Evolutionary conservation across 1,284 basidiomycete genomes (phyloP).

Genomic region (Lentinula novae-zelandiae): DNA sequence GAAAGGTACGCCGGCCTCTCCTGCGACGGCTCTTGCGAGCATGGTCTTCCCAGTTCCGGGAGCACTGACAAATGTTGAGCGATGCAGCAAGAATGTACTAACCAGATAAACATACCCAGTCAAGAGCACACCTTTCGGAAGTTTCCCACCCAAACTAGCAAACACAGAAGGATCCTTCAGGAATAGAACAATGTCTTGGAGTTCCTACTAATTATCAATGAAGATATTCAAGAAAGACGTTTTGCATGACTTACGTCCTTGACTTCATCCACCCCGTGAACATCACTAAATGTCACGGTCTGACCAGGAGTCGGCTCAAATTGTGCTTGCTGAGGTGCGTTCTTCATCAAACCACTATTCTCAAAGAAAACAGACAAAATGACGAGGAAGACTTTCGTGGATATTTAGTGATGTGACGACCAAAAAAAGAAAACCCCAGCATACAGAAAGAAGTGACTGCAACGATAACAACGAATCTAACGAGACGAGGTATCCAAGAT

Average conservation of each 20-base stretch:
- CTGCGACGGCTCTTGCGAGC: slow-evolving; percentile 93
- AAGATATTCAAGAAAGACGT: slow-evolving; percentile 1
- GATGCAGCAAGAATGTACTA: background rate
- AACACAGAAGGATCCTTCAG: slow-evolving; percentile 88
- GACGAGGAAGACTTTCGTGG: slow-evolving; percentile 65
- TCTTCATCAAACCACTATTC: slow-evolving; percentile 88
- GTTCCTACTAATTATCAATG: slow-evolving; percentile 50
- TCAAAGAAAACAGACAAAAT: slow-evolving; percentile 87
- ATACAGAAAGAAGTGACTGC: slow-evolving; percentile 50
- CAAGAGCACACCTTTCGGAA: slow-evolving; percentile 89
- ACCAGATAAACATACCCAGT: slow-evolving; percentile 52
- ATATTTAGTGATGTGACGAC: slow-evolving; percentile 9
- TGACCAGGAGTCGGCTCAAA: slow-evolving; percentile 79
- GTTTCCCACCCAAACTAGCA: slow-evolving; percentile 83
- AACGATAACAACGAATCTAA: slow-evolving; percentile 56
- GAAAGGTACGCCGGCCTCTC: slow-evolving; percentile 95
- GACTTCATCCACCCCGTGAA: slow-evolving; percentile 93
- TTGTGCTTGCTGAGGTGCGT: slow-evolving; percentile 71
- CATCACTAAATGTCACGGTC: slow-evolving; percentile 85
- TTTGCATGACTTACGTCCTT: slow-evolving; percentile 56
- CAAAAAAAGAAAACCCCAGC: slow-evolving; percentile 19
- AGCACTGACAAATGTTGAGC: slow-evolving; percentile 33
- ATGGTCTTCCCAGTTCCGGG: slow-evolving; percentile 97
- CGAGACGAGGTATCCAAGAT: slow-evolving; percentile 56
- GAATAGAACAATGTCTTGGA: slow-evolving; percentile 92